phyloP scores from a whole-genome alignment of 345 rosid species.

The Hevea brasiliensis region DNA sequence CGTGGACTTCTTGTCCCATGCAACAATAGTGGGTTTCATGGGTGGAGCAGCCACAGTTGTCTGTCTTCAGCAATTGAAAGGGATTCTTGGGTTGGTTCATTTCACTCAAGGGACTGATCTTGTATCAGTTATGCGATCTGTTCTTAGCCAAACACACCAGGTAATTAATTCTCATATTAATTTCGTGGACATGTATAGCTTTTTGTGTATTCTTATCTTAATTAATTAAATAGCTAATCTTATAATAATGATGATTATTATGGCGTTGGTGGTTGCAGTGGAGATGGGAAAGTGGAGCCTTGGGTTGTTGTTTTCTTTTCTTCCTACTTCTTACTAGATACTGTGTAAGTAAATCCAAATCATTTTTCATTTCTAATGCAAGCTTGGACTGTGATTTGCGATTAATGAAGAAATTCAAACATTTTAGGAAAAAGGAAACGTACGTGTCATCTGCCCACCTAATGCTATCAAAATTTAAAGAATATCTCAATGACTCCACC shows the following conservation, averaged over 20 bases:
- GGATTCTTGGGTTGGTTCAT: constrained; percentile 34
- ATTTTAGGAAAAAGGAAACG: background rate
- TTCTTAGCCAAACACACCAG: constrained; percentile 32
- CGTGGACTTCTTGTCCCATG: constrained; percentile 49
- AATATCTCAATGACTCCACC: background rate
- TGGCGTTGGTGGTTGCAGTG: constrained; percentile 41
- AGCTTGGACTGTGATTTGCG: background rate
- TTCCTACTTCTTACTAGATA: constrained; percentile 41
- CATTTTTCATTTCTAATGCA: background rate
- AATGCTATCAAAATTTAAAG: background rate
- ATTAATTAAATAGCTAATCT: too few species aligned
- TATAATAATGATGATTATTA: background rate
- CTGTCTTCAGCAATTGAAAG: constrained; percentile 48
- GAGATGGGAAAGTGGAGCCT: constrained; percentile 48
- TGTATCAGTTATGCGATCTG: constrained; percentile 38
- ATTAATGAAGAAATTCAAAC: background rate
- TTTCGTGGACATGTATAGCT: background rate
- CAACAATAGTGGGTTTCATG: constrained; percentile 51
- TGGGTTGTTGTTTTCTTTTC: constrained; percentile 43
- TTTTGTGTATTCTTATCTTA: too few species aligned
- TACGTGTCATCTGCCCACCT: background rate
- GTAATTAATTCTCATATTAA: background rate
- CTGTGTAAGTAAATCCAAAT: constrained; percentile 32
- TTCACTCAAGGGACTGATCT: constrained; percentile 40
- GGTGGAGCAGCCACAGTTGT: constrained; percentile 49